Evolutionary conservation across 805 yeast genomes (phyloP).

Genomic region (Yarrowia bubula): DNA sequence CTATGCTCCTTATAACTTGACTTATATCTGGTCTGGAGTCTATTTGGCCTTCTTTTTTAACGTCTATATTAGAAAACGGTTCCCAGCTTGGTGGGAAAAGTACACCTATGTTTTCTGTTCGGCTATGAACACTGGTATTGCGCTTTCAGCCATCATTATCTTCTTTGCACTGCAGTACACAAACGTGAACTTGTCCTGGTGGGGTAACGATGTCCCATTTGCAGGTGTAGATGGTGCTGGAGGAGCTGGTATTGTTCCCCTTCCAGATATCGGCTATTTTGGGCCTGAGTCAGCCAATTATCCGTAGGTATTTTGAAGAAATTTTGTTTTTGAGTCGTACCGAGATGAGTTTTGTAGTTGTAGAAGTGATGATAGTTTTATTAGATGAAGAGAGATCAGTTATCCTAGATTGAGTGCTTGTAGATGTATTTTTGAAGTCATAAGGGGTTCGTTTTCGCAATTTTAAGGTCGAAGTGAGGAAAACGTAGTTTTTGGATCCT

Average conservation of each 20-base stretch:
- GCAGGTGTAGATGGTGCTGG: conserved; percentile 8
- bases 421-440: too few species aligned
- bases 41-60: conserved; percentile 44
- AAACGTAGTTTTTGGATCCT: too few species aligned
- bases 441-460: too few species aligned
- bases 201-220: conserved; percentile 48
- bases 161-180: conserved; percentile 46
- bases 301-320: conserved; percentile 12
- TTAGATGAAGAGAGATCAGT: background rate
- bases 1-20: conserved; percentile 45
- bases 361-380: background rate
- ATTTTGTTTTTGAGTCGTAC: background rate
- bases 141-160: conserved; percentile 47
- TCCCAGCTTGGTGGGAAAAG: conserved; percentile 52
- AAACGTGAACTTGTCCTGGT: conserved; percentile 43
- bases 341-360: background rate
- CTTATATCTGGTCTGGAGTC: conserved; percentile 45
- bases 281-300: conserved; percentile 31
- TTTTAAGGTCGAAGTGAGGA: too few species aligned
- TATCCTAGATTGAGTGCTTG: too few species aligned
- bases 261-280: conserved; percentile 1
- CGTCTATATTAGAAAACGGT: conserved; percentile 45
- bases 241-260: background rate
- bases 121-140: conserved; percentile 52
- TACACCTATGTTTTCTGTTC: conserved; percentile 51